Percentiles rank a stretch among this genome's conserved stretches.
phyloP scores from a whole-genome alignment of 495 filamentous ascomycete species.

The Penicillium angulare region DNA sequence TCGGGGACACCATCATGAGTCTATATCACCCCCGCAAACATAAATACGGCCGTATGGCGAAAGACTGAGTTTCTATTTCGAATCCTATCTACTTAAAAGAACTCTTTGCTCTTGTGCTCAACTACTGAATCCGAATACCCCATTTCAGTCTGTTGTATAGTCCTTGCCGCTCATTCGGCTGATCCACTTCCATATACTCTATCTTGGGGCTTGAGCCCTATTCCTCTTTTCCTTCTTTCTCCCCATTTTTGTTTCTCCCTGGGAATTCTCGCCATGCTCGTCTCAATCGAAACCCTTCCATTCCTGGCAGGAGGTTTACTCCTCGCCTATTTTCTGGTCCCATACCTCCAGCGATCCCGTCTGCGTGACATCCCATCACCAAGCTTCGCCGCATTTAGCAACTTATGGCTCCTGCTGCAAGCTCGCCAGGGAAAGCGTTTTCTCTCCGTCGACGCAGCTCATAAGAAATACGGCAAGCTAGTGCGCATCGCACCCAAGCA shows the following conservation, averaged over 20 bases:
- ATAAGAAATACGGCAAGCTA: conserved; percentile 66
- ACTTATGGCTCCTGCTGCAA: conserved; percentile 75
- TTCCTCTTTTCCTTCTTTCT: neutral
- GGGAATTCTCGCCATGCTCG: conserved; percentile 23
- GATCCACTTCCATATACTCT: neutral
- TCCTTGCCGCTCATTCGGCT: neutral
- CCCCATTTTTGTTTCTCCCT: too few relatives aligned
- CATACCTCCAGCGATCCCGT: conserved; percentile 64
- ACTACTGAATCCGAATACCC: neutral
- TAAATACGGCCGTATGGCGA: conserved; percentile 15
- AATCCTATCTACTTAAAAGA: neutral
- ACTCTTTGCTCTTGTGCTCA: neutral
- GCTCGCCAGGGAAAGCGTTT: conserved; percentile 67
- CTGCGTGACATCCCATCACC: conserved; percentile 68
- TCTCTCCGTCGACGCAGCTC: conserved; percentile 63
- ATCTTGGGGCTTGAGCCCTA: neutral
- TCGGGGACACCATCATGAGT: conserved; percentile 27
- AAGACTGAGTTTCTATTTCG: neutral
- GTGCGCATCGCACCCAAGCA: conserved; percentile 61
- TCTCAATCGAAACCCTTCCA: conserved; percentile 55
- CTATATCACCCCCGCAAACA: neutral
- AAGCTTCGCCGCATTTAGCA: conserved; percentile 64
- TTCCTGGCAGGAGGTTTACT: conserved; percentile 55
- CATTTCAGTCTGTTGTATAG: neutral
- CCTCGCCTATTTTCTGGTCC: conserved; percentile 62